Conservation (phyloP, 2,329 filamentous ascomycete genomes). For the Talaromyces sp. region DNA sequence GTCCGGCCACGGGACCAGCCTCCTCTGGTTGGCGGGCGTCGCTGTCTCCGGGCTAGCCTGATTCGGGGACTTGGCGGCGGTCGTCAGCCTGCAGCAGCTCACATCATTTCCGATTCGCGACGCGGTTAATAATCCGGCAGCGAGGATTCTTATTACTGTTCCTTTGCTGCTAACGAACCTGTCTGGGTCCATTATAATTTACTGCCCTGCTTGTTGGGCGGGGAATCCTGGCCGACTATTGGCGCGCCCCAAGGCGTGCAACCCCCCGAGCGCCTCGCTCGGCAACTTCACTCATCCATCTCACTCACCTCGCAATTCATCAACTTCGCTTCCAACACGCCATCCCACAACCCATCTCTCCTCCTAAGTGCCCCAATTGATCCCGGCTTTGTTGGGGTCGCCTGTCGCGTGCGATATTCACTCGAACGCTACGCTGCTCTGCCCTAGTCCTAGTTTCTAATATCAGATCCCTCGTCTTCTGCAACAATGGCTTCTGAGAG, state of each 20-base stretch:
- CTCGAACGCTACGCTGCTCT: background rate
- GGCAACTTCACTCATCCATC: background rate
- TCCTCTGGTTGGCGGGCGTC: background rate
- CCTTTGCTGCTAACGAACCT: background rate
- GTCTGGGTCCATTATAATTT: background rate
- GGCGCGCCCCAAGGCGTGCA: background rate
- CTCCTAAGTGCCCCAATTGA: background rate
- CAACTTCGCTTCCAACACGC: background rate
- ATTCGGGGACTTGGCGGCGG: background rate
- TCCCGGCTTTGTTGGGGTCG: background rate
- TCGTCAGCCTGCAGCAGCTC: background rate
- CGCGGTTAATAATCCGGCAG: background rate
- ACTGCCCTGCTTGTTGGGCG: background rate
- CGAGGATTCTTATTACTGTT: background rate
- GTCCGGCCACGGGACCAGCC: background rate
- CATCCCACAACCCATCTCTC: background rate
- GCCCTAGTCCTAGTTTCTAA: background rate
- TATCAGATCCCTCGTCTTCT: slow-evolving; percentile 6
- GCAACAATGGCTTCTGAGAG: slow-evolving; percentile 23
- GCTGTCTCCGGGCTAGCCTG: background rate
- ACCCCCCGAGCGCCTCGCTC: background rate
- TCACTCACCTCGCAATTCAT: background rate
- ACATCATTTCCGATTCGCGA: background rate
- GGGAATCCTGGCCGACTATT: background rate
- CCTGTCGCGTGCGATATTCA: background rate